Base-by-base conservation (phyloP, 164 flowering plant species). In the Pachysandra terminalis region DNA sequence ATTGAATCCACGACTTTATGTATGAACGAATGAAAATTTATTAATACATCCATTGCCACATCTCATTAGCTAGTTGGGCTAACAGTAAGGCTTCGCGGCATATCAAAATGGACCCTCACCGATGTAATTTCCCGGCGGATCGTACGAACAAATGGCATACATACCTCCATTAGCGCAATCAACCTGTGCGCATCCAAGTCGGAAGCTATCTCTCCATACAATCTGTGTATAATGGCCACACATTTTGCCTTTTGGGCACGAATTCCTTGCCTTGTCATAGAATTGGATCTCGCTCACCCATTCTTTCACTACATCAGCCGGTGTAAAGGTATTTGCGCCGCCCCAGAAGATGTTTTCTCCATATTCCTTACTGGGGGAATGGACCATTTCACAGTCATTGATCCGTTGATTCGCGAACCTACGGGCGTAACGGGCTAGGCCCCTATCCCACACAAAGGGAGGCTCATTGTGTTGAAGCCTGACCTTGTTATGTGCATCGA, bases 151-250 rank as follows among this genome's bases (percentile, higher is more conserved):
- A 9, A 75, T 56, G 0, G 72, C 68, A 9, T 59, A 35, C 6
- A 70, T 9, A 13, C 70, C 73, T 0, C 74, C 78, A 28, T 51
- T 52, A 12, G 9, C 0, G 64, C 90, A 88, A 15, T 70, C 59
- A 0, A 63, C 64, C 3, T 72, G 58, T 1, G 82, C 80, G 32
- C 94, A 89, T 0, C 90, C 89, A 0, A 89, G 48, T 14, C 65
- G 35, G 21, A 4, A 13, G 1, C 78, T 79, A 2, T 57, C 61
- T 51, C 22, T 67, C 90, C 89, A 89, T 15, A 86, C 82, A 16
- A 87, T 67, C 66, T 85, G 87, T n/a, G 83, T 81, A 41, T 74
- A 88, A 68, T 88, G 90, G 6, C 87, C 87, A 59, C 94, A 89
- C 64, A 65, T 52, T 22, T 67, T 27, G 5, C 68, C 75, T 0